These are phyloP conservation scores for Fusarium coffeatum DNA, from an alignment of 2,329 filamentous ascomycete genomes.

Conservation along the genomic window DNA sequence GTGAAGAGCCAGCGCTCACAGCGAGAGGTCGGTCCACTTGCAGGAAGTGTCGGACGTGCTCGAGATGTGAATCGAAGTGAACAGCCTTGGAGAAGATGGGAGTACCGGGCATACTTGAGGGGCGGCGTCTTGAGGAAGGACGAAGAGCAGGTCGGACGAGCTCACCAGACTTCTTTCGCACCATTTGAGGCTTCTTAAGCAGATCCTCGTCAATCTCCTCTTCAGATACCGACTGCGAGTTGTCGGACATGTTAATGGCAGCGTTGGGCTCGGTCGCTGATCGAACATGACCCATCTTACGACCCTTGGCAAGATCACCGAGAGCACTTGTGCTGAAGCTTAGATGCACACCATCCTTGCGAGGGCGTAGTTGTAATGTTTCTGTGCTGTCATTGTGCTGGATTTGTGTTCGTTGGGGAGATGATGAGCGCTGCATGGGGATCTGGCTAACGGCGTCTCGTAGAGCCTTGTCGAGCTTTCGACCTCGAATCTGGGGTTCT, in stretches of 20 bases:
- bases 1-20: constrained; percentile 93
- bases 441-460: constrained; percentile 87
- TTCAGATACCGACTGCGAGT: constrained; percentile 65
- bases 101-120: constrained; percentile 97
- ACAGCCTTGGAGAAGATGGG: constrained; percentile 96
- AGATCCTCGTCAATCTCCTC: constrained; percentile 72
- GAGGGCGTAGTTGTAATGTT: constrained; percentile 51
- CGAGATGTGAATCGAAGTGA: constrained; percentile 97
- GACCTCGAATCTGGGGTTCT: constrained; percentile 58
- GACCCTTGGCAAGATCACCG: constrained; percentile 55
- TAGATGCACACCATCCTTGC: constrained; percentile 55
- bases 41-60: constrained; percentile 95
- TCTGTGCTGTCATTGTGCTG: constrained; percentile 59
- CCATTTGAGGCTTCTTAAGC: constrained; percentile 83
- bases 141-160: constrained; percentile 92
- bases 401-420: constrained; percentile 55
- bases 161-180: constrained; percentile 98
- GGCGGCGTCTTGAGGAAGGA: constrained; percentile 80
- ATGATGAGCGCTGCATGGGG: constrained; percentile 60
- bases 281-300: constrained; percentile 62
- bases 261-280: constrained; percentile 67
- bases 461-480: constrained; percentile 71
- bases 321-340: constrained; percentile 62
- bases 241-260: constrained; percentile 60
- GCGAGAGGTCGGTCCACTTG: constrained; percentile 95